These are phyloP conservation scores for Lepiota venenata DNA, from an alignment of 768 basidiomycete genomes.

Conservation along the genomic window DNA sequence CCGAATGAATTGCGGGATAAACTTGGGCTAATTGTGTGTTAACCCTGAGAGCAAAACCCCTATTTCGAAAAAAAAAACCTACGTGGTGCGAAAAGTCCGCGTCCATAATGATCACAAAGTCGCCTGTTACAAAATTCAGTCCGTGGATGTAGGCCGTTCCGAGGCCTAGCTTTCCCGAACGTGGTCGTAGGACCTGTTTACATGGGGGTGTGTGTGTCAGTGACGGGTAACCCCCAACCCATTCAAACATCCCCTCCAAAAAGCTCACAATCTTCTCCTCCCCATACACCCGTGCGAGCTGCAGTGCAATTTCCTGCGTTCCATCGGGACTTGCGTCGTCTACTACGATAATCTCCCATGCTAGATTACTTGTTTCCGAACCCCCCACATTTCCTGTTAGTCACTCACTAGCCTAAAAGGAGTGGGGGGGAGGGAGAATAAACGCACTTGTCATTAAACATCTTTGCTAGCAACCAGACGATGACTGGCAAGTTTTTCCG, in stretches of 20 bases:
- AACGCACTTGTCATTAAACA: slow-evolving; percentile 72
- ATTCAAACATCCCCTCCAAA: background rate
- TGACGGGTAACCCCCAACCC: too few species aligned
- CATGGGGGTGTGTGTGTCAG: background rate
- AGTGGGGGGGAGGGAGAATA: too few species aligned
- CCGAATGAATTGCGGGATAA: slow-evolving; percentile 88
- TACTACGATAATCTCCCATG: slow-evolving; percentile 88
- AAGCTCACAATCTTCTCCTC: slow-evolving; percentile 71
- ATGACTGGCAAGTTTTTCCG: slow-evolving; percentile 89
- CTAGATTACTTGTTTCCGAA: slow-evolving; percentile 48
- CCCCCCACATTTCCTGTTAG: slow-evolving; percentile 11
- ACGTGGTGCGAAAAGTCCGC: slow-evolving; percentile 96
- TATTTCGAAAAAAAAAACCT: slow-evolving; percentile 25
- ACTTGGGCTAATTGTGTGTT: slow-evolving; percentile 73
- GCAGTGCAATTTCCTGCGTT: slow-evolving; percentile 82
- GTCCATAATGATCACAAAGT: slow-evolving; percentile 97
- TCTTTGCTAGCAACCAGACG: slow-evolving; percentile 77
- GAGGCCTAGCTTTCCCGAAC: slow-evolving; percentile 87
- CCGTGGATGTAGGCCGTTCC: slow-evolving; percentile 95
- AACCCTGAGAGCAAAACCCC: slow-evolving; percentile 2
- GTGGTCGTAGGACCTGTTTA: slow-evolving; percentile 72
- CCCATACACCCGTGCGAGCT: slow-evolving; percentile 78
- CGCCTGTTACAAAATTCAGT: slow-evolving; percentile 83
- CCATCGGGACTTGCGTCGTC: slow-evolving; percentile 94
- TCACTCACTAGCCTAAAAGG: background rate